Base-by-base conservation (phyloP, 2,329 filamentous ascomycete species). In the Cladosporium sp. region DNA sequence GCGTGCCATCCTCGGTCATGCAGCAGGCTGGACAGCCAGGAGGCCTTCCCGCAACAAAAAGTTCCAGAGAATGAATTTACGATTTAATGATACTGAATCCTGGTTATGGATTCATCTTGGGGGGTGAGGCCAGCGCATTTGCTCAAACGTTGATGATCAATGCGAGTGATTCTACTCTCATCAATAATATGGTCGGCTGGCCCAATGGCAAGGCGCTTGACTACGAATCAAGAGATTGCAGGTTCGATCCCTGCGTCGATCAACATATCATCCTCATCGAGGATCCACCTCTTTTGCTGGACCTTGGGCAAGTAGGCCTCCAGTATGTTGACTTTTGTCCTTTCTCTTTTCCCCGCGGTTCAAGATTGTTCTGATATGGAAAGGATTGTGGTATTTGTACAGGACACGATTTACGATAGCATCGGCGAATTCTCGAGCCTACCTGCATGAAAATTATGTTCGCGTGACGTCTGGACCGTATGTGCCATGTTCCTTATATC, bases 151-250 rank as follows among this genome's bases (percentile, higher is more conserved):
- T 46, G 1, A 46, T 46, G 3, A 46, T 11, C 3, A 1, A 10
- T 11, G 1, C 11, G 5, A 11, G 3, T 8, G 6, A 1, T 12
- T 1, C 1, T 0, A 1, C 21, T 3, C 11, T 21, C 40, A 46
- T 46, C 40, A 46, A 46, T 46, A 21, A 21, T n/a, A 46, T n/a
- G 62, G 62, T 53, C 62, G 55, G 62, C 62, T 84, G 82, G 82
- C 82, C 82, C 81, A 84, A 84, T 84, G 82, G 82, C 81, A 84
- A 84, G 82, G 82, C 81, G 81, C 80, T 83, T 84, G 82, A 84
- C 82, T 84, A 83, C 81, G 81, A 65, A 65, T 65, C 64, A 65
- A 65, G 64, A 65, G 64, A 65, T 65, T 65, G 64, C 64, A 65
- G 64, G 64, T 65, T 65, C 64, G 64, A 65, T 65, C 64, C 64